Conservation (phyloP, 208 protist species). For the Angomonas deanei region DNA sequence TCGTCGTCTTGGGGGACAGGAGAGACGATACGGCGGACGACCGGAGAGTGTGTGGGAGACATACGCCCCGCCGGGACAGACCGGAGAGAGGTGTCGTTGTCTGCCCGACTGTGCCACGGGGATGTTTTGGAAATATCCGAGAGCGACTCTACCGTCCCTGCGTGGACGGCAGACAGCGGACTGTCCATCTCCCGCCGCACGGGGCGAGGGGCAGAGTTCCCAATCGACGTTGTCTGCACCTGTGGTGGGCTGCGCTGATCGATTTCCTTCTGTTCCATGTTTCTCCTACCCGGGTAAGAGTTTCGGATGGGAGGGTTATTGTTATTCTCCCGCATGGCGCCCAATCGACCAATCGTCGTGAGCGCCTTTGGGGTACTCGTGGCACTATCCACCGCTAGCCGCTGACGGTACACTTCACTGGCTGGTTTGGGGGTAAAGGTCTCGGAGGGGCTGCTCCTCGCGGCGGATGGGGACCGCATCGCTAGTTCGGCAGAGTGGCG, state of each 20-base stretch:
- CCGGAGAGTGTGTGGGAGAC: too few species aligned
- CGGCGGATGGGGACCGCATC: conserved; percentile 5
- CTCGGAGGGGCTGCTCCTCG: neutral
- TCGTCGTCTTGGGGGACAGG: neutral
- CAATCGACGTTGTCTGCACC: conserved; percentile 22
- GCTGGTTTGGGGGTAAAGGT: neutral
- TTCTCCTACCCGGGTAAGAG: neutral
- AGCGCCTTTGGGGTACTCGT: neutral
- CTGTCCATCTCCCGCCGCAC: neutral
- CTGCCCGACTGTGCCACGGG: conserved; percentile 36
- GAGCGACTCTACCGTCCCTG: conserved; percentile 42
- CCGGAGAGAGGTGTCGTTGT: conserved; percentile 29
- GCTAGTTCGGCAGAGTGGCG: conserved; percentile 23
- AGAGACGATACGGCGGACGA: neutral
- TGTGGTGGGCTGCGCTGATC: conserved; percentile 18
- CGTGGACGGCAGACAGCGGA: neutral
- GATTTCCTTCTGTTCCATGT: neutral
- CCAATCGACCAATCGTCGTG: neutral
- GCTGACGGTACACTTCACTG: conserved; percentile 3
- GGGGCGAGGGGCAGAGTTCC: neutral
- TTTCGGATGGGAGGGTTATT: neutral
- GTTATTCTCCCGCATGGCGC: neutral
- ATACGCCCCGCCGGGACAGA: conserved; percentile 21
- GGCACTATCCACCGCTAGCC: neutral
- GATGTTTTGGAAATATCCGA: conserved; percentile 64